Evolutionary conservation across 1,139 yeast species (phyloP).

Genomic region (Pneumocystis wakefieldiae): DNA sequence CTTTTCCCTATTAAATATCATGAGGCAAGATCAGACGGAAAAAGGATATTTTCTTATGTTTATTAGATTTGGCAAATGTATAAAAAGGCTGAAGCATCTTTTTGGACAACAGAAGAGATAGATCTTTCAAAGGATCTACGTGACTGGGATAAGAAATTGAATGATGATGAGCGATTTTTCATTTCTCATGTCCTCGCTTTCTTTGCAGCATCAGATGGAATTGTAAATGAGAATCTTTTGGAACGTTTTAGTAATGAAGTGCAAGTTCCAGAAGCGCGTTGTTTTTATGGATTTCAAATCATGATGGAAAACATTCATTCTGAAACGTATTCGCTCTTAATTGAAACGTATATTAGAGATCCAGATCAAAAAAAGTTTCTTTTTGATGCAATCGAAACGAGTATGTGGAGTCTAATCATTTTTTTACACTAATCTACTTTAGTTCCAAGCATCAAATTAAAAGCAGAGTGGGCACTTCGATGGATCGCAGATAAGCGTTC

Average conservation of each 20-base stretch:
- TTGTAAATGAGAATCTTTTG: conserved; percentile 90
- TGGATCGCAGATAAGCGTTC: conserved; percentile 87
- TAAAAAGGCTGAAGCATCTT: conserved; percentile 96
- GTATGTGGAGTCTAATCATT: not conserved
- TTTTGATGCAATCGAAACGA: conserved; percentile 86
- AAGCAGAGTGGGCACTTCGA: conserved; percentile 95
- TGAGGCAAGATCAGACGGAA: conserved; percentile 28
- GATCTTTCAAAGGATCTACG: conserved; percentile 79
- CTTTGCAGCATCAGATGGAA: conserved; percentile 96
- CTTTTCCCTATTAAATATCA: conserved; percentile 94
- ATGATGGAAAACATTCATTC: conserved; percentile 99
- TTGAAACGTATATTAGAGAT: conserved; percentile 90
- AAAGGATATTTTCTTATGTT: too few relatives aligned
- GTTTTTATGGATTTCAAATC: conserved; percentile 97
- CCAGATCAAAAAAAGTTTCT: conserved; percentile 77
- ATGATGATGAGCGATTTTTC: conserved; percentile 79
- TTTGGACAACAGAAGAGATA: conserved; percentile 99
- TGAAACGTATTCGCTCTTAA: conserved; percentile 86
- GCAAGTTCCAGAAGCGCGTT: conserved; percentile 93
- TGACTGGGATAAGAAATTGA: conserved; percentile 80
- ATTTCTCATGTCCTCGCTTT: conserved; percentile 89
- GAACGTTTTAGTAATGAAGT: conserved; percentile 96
- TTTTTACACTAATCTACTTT: not conserved
- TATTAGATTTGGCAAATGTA: conserved; percentile 82
- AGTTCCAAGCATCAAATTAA: conserved; percentile 79